Percentiles rank a stretch among this genome's conserved stretches.
Evolutionary conservation across 2,329 filamentous ascomycete genomes (phyloP).

Genomic region (Arthrinium phaeospermum): DNA sequence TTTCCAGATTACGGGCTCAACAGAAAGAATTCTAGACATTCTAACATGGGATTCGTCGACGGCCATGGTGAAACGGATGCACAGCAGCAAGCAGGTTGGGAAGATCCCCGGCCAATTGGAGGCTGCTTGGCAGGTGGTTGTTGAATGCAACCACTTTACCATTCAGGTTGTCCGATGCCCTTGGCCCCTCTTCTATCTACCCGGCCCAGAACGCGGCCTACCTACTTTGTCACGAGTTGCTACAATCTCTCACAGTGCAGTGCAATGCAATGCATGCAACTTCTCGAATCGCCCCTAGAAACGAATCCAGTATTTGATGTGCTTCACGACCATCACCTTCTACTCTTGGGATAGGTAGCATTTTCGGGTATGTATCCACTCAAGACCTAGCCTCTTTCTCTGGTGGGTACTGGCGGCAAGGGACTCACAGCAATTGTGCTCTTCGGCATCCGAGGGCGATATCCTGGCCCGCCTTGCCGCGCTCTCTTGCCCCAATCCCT

Average conservation of each 20-base stretch:
- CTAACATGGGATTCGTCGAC: conserved; percentile 8
- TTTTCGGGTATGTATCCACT: background rate
- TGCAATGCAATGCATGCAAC: background rate
- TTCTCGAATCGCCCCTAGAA: background rate
- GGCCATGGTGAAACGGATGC: background rate
- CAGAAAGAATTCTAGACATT: background rate
- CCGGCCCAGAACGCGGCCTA: background rate
- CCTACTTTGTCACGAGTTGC: background rate
- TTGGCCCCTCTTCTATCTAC: background rate
- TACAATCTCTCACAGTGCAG: background rate
- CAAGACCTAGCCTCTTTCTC: background rate
- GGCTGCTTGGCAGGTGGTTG: background rate
- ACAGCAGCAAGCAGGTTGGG: background rate
- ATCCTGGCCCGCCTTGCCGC: conserved; percentile 11
- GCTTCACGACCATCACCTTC: background rate
- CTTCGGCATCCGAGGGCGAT: conserved; percentile 6
- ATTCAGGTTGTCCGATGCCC: background rate
- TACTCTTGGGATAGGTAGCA: conserved; percentile 15
- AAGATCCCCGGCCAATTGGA: background rate
- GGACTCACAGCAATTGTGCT: background rate
- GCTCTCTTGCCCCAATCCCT: background rate
- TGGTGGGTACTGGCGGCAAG: conserved; percentile 8
- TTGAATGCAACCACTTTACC: background rate
- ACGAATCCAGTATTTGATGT: background rate
- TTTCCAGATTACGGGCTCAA: background rate